phyloP scores from a whole-genome alignment of 2,329 filamentous ascomycete species.

The Lojkania enalia region DNA sequence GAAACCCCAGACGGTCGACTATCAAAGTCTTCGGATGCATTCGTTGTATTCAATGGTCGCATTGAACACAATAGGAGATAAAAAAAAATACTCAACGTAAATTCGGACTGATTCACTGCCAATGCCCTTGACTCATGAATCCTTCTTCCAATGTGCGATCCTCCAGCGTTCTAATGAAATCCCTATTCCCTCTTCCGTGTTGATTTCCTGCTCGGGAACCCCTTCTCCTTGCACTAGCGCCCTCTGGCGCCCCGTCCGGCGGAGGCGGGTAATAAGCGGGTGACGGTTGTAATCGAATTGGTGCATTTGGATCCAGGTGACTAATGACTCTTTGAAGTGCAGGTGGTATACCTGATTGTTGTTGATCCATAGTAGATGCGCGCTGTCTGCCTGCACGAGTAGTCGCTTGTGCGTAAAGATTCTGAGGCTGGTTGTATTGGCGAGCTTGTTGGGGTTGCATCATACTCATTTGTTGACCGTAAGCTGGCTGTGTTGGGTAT shows the following conservation, averaged over 20 bases:
- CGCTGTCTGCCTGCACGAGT: constrained; percentile 80
- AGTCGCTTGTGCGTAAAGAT: constrained; percentile 72
- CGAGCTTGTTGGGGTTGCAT: constrained; percentile 44
- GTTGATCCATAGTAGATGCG: constrained; percentile 94
- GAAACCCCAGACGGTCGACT: no score
- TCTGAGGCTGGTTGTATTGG: constrained; percentile 65
- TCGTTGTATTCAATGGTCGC: no score
- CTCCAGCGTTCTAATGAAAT: constrained; percentile 94
- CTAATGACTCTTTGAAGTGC: constrained; percentile 94
- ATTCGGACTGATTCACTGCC: constrained; percentile 56
- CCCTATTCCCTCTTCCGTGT: constrained; percentile 65
- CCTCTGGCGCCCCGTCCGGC: constrained; percentile 75
- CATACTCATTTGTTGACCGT: constrained; percentile 60
- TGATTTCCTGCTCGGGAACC: constrained; percentile 70
- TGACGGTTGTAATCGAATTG: constrained; percentile 91
- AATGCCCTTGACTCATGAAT: constrained; percentile 74
- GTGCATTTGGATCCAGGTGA: constrained; percentile 91
- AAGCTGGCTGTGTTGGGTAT: constrained; percentile 71
- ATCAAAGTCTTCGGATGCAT: constrained; percentile 1
- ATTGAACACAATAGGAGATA: no score
- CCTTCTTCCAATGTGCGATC: constrained; percentile 93
- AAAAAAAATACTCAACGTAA: constrained; percentile 5
- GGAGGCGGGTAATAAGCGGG: constrained; percentile 97
- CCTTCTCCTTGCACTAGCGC: constrained; percentile 69
- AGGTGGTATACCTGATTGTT: constrained; percentile 84